Evolutionary conservation across 331 rosid genomes (phyloP).

Genomic region (Erythrophleum ivorense): DNA sequence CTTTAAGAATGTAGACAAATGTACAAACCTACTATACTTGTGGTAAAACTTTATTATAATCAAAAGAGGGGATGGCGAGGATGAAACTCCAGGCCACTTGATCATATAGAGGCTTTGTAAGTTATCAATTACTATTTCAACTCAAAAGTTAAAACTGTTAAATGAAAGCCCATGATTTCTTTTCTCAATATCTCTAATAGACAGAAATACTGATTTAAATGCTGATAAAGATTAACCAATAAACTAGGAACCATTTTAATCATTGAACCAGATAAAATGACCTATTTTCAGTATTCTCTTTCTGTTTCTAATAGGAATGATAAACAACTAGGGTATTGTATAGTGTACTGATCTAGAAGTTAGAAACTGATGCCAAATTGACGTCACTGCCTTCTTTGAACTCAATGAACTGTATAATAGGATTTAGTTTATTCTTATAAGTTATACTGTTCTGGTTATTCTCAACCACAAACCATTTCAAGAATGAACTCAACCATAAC

Average conservation of each 20-base stretch:
- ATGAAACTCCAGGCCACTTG: too few relatives aligned
- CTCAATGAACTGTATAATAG: constrained; percentile 10
- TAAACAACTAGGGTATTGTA: neutral
- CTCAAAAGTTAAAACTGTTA: neutral
- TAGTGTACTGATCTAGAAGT: neutral
- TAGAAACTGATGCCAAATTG: constrained; percentile 16
- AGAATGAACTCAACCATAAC: constrained; percentile 16
- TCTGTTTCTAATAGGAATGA: neutral
- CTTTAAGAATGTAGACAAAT: too few relatives aligned
- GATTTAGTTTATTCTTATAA: neutral
- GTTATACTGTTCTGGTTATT: neutral
- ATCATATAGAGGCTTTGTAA: too few relatives aligned
- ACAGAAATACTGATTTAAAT: neutral
- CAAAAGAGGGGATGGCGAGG: too few relatives aligned
- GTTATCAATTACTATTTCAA: too few relatives aligned
- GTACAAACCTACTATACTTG: too few relatives aligned
- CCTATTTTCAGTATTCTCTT: neutral
- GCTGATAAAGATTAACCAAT: neutral
- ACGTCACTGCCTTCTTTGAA: constrained; percentile 4
- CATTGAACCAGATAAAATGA: constrained; percentile 10
- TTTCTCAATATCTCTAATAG: neutral
- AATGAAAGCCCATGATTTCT: neutral
- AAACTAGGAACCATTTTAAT: neutral
- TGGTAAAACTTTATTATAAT: too few relatives aligned
- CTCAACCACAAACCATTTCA: constrained; percentile 28